Evolutionary conservation across 2,329 filamentous ascomycete species (phyloP).

Genomic region (Penicillium sp.): DNA sequence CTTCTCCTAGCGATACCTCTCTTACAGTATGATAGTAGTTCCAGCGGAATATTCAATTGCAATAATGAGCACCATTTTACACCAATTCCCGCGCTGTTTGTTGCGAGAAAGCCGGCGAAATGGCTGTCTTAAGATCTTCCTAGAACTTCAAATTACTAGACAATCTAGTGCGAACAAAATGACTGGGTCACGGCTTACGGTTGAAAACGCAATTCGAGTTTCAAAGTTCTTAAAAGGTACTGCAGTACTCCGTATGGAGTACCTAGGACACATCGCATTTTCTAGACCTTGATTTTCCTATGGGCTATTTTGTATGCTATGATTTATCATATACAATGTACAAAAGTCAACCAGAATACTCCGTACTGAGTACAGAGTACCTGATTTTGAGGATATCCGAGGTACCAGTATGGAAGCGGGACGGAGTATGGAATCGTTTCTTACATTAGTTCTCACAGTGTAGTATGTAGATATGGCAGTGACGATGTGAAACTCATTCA

Average conservation of each 20-base stretch:
- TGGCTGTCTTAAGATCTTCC: background rate
- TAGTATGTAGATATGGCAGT: too few species aligned
- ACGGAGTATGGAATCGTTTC: too few species aligned
- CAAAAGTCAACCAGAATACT: background rate
- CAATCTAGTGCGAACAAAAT: slow-evolving; percentile 20
- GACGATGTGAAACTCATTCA: background rate
- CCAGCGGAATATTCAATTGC: background rate
- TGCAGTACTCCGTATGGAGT: background rate
- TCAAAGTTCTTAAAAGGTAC: slow-evolving; percentile 1
- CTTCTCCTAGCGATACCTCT: too few species aligned
- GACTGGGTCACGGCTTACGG: slow-evolving; percentile 28
- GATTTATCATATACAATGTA: background rate
- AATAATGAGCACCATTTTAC: too few species aligned
- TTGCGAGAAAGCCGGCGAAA: background rate
- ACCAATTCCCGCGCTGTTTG: too few species aligned
- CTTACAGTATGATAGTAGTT: background rate
- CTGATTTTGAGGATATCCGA: background rate
- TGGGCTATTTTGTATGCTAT: background rate
- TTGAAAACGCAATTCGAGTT: slow-evolving; percentile 17
- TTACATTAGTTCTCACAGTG: too few species aligned
- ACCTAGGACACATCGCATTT: background rate
- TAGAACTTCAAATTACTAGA: slow-evolving; percentile 21
- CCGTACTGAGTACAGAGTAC: background rate
- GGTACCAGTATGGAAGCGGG: background rate
- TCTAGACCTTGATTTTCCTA: background rate